A percentile compares a stretch with the other conserved stretches of the same genome.
These are phyloP conservation scores for Babesia caballi DNA, from an alignment of 169 alveolate genomes.

Conservation along the genomic window DNA sequence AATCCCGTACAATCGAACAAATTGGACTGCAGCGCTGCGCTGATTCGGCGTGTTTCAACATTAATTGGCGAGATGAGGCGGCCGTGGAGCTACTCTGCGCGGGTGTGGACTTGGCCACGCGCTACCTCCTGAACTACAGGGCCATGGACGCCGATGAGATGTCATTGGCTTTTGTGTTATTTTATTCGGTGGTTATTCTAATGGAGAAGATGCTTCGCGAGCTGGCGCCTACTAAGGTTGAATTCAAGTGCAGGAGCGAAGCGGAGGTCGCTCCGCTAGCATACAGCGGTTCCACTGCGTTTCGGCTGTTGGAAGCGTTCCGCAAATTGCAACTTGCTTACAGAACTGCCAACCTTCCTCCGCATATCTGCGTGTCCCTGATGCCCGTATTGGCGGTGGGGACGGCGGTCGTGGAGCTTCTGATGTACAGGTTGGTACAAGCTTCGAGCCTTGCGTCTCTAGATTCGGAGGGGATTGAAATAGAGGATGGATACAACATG, in stretches of 20 bases:
- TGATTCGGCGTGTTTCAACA: constrained; percentile 7
- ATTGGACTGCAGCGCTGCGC: no score
- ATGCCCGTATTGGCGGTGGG: background rate
- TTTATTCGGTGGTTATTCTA: constrained; percentile 1
- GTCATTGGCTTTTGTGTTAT: constrained; percentile 4
- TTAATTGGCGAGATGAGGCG: background rate
- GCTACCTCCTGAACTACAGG: background rate
- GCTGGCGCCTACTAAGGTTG: background rate
- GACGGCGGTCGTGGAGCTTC: constrained; percentile 13
- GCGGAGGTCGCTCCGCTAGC: no score
- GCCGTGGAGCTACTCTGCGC: background rate
- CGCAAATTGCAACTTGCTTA: background rate
- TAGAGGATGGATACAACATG: no score
- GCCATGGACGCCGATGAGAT: background rate
- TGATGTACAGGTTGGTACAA: background rate
- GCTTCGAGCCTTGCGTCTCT: no score
- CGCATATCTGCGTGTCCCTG: background rate
- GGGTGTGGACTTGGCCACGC: constrained; percentile 9
- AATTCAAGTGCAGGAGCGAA: background rate
- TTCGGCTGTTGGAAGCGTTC: constrained; percentile 10
- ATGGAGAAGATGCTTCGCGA: background rate
- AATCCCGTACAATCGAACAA: no score
- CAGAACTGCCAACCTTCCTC: background rate
- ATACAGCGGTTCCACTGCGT: background rate
- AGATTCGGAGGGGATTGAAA: no score